Percentiles rank a stretch among this genome's conserved stretches.
These are phyloP conservation scores for Aspergillus leporis DNA, from an alignment of 495 filamentous ascomycete species.

Conservation along the genomic window DNA sequence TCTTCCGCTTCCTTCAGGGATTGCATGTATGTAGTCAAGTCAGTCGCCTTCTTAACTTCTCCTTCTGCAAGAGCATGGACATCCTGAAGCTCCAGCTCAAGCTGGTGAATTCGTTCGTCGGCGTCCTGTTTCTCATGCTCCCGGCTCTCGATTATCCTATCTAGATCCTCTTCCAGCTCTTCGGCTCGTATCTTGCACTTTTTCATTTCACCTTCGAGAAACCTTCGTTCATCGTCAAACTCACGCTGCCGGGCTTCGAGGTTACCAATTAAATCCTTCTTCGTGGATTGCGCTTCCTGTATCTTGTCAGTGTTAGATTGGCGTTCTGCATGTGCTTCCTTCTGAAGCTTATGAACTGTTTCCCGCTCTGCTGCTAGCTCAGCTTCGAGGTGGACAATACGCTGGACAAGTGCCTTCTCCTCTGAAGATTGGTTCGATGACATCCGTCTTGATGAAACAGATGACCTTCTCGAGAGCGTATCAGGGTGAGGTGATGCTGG, in stretches of 20 bases:
- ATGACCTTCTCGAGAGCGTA: conserved; percentile 58
- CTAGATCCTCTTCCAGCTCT: conserved; percentile 86
- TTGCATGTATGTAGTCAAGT: conserved; percentile 55
- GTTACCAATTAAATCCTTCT: conserved; percentile 91
- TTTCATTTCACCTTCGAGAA: conserved; percentile 75
- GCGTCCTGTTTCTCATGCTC: conserved; percentile 72
- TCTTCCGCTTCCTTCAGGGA: conserved; percentile 52
- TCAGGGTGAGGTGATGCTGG: conserved; percentile 57
- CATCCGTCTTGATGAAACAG: conserved; percentile 64
- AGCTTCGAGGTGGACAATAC: conserved; percentile 76
- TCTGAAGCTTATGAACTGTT: conserved; percentile 52
- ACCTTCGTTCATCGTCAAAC: conserved; percentile 79
- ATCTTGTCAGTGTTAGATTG: conserved; percentile 67
- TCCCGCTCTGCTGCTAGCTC: conserved; percentile 72
- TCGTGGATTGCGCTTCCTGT: conserved; percentile 84
- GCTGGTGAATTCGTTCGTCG: conserved; percentile 65
- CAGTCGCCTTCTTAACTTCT: conserved; percentile 56
- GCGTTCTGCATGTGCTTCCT: conserved; percentile 64
- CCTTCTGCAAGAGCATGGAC: conserved; percentile 56
- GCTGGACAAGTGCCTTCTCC: conserved; percentile 64
- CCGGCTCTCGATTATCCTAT: conserved; percentile 76
- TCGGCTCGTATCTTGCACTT: conserved; percentile 74
- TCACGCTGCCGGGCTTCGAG: conserved; percentile 89
- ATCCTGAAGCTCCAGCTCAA: conserved; percentile 70
- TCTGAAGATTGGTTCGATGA: conserved; percentile 67